A percentile compares a stretch with the other conserved stretches of the same genome.
Conservation (phyloP, 495 filamentous ascomycete species). For the Trichocladium uniseriatum region DNA sequence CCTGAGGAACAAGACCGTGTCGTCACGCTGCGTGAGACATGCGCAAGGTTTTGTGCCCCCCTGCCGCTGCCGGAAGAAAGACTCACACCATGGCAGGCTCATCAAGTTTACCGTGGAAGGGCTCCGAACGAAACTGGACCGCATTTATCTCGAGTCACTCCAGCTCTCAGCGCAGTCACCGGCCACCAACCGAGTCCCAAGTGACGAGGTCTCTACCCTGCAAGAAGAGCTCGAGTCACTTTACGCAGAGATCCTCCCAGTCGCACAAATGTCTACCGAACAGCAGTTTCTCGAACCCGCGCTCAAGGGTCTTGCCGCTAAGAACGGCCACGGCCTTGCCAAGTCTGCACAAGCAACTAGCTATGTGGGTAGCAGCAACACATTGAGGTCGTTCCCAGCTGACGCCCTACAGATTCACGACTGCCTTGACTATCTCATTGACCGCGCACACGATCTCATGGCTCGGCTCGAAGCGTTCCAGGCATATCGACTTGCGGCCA, state of each 20-base stretch:
- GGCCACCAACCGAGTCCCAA: constrained; percentile 9
- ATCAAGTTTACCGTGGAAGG: constrained; percentile 43
- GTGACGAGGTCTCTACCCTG: constrained; percentile 33
- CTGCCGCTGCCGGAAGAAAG: not conserved
- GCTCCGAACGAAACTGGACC: constrained; percentile 37
- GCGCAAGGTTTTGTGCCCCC: constrained; percentile 21
- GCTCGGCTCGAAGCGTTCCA: constrained; percentile 22
- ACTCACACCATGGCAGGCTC: constrained; percentile 22
- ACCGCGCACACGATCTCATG: constrained; percentile 20
- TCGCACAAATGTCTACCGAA: constrained; percentile 53
- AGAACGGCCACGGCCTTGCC: constrained; percentile 27
- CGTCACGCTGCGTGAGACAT: constrained; percentile 33
- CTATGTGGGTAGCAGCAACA: constrained; percentile 27
- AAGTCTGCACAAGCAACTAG: constrained; percentile 29
- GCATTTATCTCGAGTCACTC: constrained; percentile 37
- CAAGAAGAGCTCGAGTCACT: constrained; percentile 53
- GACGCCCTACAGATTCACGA: constrained; percentile 23
- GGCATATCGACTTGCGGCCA: constrained; percentile 24
- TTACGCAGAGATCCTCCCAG: constrained; percentile 52
- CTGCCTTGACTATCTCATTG: constrained; percentile 31
- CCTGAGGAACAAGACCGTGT: constrained; percentile 29
- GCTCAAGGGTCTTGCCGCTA: constrained; percentile 32
- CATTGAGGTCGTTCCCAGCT: not conserved
- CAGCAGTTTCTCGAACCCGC: constrained; percentile 53
- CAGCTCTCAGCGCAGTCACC: constrained; percentile 17